phyloP scores from a whole-genome alignment of 305 asterid genomes.

The Rubia tinctorum region DNA sequence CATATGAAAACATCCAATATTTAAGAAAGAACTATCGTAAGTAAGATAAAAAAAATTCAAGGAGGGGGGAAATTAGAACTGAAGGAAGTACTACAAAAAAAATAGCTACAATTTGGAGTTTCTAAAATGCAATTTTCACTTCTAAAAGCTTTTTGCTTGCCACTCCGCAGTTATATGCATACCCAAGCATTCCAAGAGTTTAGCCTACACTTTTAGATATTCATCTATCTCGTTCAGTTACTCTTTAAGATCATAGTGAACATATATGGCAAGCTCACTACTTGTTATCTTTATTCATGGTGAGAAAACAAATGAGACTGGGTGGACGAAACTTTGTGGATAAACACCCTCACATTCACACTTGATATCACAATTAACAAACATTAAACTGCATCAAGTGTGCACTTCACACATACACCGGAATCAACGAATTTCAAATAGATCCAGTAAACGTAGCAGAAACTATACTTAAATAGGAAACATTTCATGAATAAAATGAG shows the following conservation, averaged over 20 bases:
- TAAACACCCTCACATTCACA: background rate
- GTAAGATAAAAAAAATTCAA: background rate
- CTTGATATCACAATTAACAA: no score
- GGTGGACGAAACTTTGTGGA: background rate
- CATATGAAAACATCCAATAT: constrained; percentile 28
- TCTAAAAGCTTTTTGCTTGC: background rate
- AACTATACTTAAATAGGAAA: no score
- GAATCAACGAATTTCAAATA: no score
- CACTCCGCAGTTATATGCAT: background rate
- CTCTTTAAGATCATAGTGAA: background rate
- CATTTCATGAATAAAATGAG: no score
- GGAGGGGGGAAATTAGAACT: background rate
- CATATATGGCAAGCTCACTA: background rate
- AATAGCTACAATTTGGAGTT: background rate
- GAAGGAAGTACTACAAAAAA: background rate
- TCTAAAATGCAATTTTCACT: background rate
- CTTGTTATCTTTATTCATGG: background rate
- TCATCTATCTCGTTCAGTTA: background rate
- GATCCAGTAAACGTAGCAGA: no score
- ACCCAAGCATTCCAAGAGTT: constrained; percentile 1
- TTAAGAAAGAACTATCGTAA: background rate
- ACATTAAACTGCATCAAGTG: no score
- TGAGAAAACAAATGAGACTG: background rate
- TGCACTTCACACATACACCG: no score
- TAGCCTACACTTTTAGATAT: background rate